Evolutionary conservation across 305 asterid species (phyloP).

Genomic region (Fraxinus greggii): DNA sequence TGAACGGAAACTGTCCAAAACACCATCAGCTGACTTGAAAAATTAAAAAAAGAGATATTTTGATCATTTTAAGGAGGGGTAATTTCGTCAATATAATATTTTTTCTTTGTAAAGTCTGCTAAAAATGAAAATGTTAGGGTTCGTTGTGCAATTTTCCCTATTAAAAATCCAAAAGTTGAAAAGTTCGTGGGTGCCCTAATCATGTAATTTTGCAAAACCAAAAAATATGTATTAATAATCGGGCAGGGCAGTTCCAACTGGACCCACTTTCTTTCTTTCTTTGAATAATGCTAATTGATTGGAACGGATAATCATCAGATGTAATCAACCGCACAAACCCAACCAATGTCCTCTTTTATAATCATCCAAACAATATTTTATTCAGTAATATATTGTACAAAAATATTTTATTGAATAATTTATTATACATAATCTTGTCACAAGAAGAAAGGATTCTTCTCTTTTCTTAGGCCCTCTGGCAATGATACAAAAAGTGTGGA

Average conservation of each 20-base stretch:
- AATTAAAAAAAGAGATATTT: no score
- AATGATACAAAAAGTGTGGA: constrained; percentile 21
- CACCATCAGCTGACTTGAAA: background rate
- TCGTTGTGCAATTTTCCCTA: background rate
- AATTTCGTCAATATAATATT: no score
- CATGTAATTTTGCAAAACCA: constrained; percentile 27
- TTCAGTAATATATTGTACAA: background rate
- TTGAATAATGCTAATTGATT: constrained; percentile 16
- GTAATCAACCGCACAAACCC: constrained; percentile 26
- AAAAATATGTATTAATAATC: constrained; percentile 14
- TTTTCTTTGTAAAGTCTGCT: background rate
- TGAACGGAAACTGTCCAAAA: background rate
- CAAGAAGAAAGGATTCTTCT: constrained; percentile 1
- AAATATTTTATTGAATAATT: background rate
- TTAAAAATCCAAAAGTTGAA: background rate
- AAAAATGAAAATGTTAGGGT: background rate
- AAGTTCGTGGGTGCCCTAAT: constrained; percentile 25
- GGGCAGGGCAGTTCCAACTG: constrained; percentile 38
- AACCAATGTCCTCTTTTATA: constrained; percentile 38
- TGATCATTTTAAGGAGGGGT: background rate
- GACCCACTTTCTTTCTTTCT: constrained; percentile 34
- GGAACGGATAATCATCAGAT: constrained; percentile 31
- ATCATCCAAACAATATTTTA: constrained; percentile 21
- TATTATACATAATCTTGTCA: constrained; percentile 11
- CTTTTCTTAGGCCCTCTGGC: constrained; percentile 20